A percentile compares a stretch with the other conserved stretches of the same genome.
These are phyloP conservation scores for Punctularia strigosozonata DNA, from an alignment of 768 basidiomycete genomes.

Conservation along the genomic window DNA sequence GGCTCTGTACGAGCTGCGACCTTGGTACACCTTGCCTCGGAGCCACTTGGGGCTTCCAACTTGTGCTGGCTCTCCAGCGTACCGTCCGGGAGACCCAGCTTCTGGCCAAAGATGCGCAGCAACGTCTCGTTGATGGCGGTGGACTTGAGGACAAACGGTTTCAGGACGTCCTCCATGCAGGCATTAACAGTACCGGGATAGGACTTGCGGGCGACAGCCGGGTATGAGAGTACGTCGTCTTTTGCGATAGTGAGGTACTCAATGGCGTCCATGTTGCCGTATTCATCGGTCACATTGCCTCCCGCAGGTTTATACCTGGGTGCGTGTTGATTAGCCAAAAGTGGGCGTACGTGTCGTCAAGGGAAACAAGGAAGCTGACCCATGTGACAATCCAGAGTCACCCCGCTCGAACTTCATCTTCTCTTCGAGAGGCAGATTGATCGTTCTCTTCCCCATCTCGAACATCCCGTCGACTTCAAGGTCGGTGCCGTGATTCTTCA, in stretches of 20 bases:
- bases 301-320: constrained; percentile 25
- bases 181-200: constrained; percentile 44
- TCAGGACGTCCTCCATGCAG: constrained; percentile 36
- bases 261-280: constrained; percentile 40
- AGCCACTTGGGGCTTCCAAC: constrained; percentile 35
- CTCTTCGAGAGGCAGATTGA: constrained; percentile 27
- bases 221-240: constrained; percentile 57
- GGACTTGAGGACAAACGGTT: constrained; percentile 47
- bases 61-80: constrained; percentile 31
- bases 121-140: constrained; percentile 41
- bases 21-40: constrained; percentile 45
- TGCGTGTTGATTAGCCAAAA: no score
- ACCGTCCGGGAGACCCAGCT: constrained; percentile 39
- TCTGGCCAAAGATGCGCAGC: constrained; percentile 44
- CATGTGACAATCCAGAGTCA: constrained; percentile 24
- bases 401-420: constrained; percentile 30
- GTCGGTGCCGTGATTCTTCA: constrained; percentile 31
- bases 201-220: constrained; percentile 33
- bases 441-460: constrained; percentile 23
- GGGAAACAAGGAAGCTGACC: no score
- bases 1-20: constrained; percentile 25
- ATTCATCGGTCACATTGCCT: constrained; percentile 48
- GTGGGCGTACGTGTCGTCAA: no score
- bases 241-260: constrained; percentile 62
- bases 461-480: constrained; percentile 24